Base-by-base conservation (phyloP, 1,284 basidiomycete species). In the Uromyces viciae-fabae region DNA sequence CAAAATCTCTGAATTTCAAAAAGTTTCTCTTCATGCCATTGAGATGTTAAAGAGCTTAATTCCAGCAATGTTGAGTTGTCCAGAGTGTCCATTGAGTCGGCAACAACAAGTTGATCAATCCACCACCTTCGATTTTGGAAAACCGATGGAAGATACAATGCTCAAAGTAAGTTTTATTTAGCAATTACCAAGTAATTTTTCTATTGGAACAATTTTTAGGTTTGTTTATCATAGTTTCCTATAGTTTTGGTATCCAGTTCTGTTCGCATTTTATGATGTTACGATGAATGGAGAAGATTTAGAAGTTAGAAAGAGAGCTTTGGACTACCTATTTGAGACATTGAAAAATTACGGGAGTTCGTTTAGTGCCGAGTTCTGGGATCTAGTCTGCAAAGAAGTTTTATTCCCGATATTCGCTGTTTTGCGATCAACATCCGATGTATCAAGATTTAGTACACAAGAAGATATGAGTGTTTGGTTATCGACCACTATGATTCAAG, bases 391-490 rank as follows among this genome's bases (percentile, higher is more conserved):
- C 88, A 92, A 95, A 86, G 94, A 99, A 86, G 90, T 98, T 68
- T 89, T 99, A 71, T 99, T 99, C 90, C 97, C 97, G 0, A 99
- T 99, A 84, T 99, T 99, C 86, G 93, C 94, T 3, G 94, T 99
- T 69, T 89, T 99, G 81, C 94, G 94, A 84, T 95, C 93, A 19
- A 86, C 87, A 43, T 86, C 87, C 33, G 95, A 98, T 85, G 87
- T 98, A 43, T 93, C 93, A 19, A 90, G 95, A 38, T 98, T 98
- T 88, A 93, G 89, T 85, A 95, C 94, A 1, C 94, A 98, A 85
- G 97, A 99, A 85, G 97, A 99, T 84, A 97, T 98, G 94, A 97
- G 94, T 84, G 95, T 99, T 19, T 99, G 97, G 97, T 88, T 99
- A 68, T 98, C 95, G 60, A 98, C 97, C 9, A 99, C 97, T 0